Evolutionary conservation across 345 rosid species (phyloP).

Genomic region (Cardamine resedifolia): DNA sequence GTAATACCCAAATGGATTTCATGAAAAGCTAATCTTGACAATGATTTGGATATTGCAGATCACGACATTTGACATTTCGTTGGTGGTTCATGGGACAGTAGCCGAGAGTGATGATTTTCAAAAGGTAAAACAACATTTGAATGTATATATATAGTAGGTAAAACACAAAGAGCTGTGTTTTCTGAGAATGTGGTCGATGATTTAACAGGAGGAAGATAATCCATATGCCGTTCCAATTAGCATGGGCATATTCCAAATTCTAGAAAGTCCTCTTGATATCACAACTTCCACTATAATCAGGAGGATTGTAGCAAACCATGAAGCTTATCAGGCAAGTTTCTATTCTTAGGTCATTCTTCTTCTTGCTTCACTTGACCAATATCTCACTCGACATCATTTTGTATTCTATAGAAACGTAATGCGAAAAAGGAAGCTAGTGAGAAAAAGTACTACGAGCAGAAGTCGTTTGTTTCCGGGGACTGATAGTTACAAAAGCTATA

Average conservation of each 20-base stretch:
- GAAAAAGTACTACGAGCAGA: constrained; percentile 68
- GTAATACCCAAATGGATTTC: neutral
- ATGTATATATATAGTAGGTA: neutral
- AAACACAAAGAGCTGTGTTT: neutral
- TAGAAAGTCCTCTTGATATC: constrained; percentile 71
- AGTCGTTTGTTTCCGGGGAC: constrained; percentile 55
- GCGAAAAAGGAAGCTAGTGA: constrained; percentile 58
- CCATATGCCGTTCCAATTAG: constrained; percentile 75
- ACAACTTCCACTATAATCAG: constrained; percentile 74
- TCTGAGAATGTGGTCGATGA: constrained; percentile 3
- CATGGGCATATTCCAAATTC: constrained; percentile 69
- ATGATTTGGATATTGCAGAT: constrained; percentile 45
- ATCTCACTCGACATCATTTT: constrained; percentile 1
- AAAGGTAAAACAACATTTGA: constrained; percentile 20
- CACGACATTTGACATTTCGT: constrained; percentile 73
- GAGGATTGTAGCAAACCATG: constrained; percentile 86
- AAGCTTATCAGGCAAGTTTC: constrained; percentile 63
- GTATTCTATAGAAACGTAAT: constrained; percentile 57
- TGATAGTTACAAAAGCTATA: constrained; percentile 30
- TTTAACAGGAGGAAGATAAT: constrained; percentile 59
- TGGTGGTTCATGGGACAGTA: constrained; percentile 86
- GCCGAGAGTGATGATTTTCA: constrained; percentile 58
- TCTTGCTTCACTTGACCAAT: constrained; percentile 1
- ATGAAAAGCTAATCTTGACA: neutral
- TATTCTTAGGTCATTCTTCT: neutral